A percentile compares a stretch with the other conserved stretches of the same genome.
phyloP scores from a whole-genome alignment of 169 alveolate species.

The Eimeria necatrix region DNA sequence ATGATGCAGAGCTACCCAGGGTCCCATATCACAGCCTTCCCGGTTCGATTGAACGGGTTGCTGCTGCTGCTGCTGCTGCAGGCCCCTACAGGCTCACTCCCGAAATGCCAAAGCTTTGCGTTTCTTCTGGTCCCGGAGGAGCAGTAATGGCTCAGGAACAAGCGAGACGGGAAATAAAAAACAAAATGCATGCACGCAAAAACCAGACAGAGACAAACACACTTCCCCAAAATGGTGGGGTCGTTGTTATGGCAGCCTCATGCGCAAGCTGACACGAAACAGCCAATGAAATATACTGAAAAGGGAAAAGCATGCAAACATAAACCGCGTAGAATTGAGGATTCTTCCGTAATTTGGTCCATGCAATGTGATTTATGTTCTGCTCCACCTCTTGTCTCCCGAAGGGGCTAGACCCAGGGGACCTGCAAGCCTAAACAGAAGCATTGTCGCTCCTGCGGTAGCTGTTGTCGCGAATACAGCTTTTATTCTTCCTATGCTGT shows the following conservation, averaged over 20 bases:
- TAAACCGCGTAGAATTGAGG: too few relatives aligned
- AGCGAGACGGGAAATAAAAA: not conserved
- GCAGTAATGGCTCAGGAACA: not conserved
- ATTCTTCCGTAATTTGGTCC: too few relatives aligned
- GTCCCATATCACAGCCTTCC: not conserved
- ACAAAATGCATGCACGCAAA: not conserved
- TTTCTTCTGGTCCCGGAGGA: not conserved
- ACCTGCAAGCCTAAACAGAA: too few relatives aligned
- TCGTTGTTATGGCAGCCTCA: not conserved
- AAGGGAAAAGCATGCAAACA: too few relatives aligned
- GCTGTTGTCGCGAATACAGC: too few relatives aligned
- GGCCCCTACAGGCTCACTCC: not conserved
- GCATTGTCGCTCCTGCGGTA: too few relatives aligned
- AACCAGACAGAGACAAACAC: not conserved
- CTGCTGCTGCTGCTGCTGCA: constrained; percentile 16
- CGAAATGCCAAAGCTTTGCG: not conserved
- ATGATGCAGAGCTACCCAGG: not conserved
- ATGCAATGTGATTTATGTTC: too few relatives aligned
- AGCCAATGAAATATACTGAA: too few relatives aligned
- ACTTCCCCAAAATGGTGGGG: not conserved
- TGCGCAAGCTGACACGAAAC: not conserved
- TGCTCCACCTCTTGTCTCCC: too few relatives aligned
- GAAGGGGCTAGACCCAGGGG: too few relatives aligned
- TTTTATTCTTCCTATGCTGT: too few relatives aligned
- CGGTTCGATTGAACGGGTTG: not conserved